Base-by-base conservation (phyloP, 2,329 filamentous ascomycete species). In the Aspergillus udagawae region DNA sequence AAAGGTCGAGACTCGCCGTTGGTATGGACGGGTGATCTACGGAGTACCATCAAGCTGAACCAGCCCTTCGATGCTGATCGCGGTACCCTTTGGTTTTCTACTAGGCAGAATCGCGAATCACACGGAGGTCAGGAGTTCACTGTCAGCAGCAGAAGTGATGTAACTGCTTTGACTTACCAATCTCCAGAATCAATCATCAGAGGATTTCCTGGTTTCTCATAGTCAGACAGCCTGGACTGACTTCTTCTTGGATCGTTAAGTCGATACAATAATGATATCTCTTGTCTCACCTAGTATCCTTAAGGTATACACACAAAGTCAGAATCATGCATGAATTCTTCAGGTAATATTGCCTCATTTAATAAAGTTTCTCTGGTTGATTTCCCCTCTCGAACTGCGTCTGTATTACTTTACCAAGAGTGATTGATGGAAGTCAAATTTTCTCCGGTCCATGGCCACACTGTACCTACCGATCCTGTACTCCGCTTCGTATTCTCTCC, bases 261-360 rank as follows among this genome's bases (percentile, higher is more conserved):
- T 29, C 4, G 27, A 32, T 44, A 51, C 32, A 20, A 48, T 49
- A 44, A 35, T 45, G 44, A 23, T 55, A 27, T 28, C 53, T 38
- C 52, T 38, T 38, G 32, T 17, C 32, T 21, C n/a, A 6, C n/a
- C 3, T 20, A 44, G n/a, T 44, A 21, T 14, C 27, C 14, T 51
- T 49, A 41, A 23, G 41, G 32, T 35, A 21, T 8, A 44, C 4
- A 42, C 49, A 28, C 25, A 41, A 45, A 10, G 21, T 23, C n/a
- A 38, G 17, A 49, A 54, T 52, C 42, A 49, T 48, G 53, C 49
- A 52, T 51, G 54, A 58, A 51, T 60, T 62, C 60, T 57, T 62
- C 60, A 62, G 58, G 54, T 53, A 52, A 41, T 32, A 27, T 49
- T 35, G 27, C 29, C 21, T 35, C 41, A n/a, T 42, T 32, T 29